A percentile compares a stretch with the other conserved stretches of the same genome.
Conservation (phyloP, 441 rosid genomes). For the Bocquillonia castaneifolia region DNA sequence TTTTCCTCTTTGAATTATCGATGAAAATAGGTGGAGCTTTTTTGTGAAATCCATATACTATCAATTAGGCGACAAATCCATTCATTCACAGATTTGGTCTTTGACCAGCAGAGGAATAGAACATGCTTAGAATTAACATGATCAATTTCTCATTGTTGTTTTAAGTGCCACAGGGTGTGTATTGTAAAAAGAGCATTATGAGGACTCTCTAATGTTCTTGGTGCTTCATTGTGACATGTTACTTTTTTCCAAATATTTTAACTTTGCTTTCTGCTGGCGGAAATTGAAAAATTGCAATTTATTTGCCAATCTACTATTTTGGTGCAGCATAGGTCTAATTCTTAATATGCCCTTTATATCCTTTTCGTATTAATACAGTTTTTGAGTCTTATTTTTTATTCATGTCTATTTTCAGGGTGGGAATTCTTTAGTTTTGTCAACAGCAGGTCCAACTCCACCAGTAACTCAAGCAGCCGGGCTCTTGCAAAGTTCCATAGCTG, state of each 20-base stretch:
- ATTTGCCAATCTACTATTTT: neutral
- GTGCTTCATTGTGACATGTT: neutral
- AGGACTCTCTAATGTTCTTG: neutral
- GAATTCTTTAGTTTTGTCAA: slow-evolving; percentile 61
- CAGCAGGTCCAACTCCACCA: slow-evolving; percentile 61
- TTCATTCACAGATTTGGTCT: no score
- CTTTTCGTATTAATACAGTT: neutral
- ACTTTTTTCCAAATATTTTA: no score
- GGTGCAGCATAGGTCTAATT: neutral
- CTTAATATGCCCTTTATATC: neutral
- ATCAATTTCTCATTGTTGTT: no score
- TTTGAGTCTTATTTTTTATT: slow-evolving; percentile 24
- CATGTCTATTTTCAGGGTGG: slow-evolving; percentile 54
- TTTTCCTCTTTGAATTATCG: no score
- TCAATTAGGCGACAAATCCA: no score
- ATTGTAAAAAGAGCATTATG: neutral
- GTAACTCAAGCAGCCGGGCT: slow-evolving; percentile 75
- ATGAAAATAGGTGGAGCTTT: no score
- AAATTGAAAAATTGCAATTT: no score
- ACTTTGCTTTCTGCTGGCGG: neutral
- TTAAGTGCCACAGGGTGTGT: no score
- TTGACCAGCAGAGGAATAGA: no score
- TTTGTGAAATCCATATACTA: no score
- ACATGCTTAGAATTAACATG: no score
- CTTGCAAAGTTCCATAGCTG: slow-evolving; percentile 76